Evolutionary conservation across 177 flowering plant genomes (phyloP).

Genomic region (Telopea speciosissima): DNA sequence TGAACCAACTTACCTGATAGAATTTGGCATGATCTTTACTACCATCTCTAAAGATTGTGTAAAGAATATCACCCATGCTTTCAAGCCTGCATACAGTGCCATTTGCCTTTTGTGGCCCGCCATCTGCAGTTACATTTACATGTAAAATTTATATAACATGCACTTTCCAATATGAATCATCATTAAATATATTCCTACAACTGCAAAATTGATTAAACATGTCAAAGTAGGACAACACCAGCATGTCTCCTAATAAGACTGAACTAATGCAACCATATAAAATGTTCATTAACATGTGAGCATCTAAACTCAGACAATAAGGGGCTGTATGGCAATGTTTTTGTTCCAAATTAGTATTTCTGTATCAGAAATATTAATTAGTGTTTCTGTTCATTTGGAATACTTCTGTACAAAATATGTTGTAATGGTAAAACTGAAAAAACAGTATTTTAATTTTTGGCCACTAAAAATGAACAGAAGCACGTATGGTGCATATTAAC

Average conservation of each 20-base stretch:
- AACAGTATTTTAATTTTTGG: too few relatives aligned
- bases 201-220: not conserved
- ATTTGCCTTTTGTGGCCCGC: constrained; percentile 25
- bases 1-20: constrained; percentile 60
- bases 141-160: constrained; percentile 16
- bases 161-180: not conserved
- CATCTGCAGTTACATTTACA: constrained; percentile 25
- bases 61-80: constrained; percentile 60
- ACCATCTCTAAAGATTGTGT: constrained; percentile 52
- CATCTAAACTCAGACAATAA: not conserved
- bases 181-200: not conserved
- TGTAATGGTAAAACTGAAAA: too few relatives aligned
- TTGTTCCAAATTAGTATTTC: too few relatives aligned
- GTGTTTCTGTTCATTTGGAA: too few relatives aligned
- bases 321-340: too few relatives aligned
- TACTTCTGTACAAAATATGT: too few relatives aligned
- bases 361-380: too few relatives aligned
- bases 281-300: not conserved
- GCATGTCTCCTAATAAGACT: not conserved
- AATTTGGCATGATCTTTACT: constrained; percentile 52
- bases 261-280: constrained; percentile 1
- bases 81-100: constrained; percentile 62
- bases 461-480: too few relatives aligned
- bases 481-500: too few relatives aligned
- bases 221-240: not conserved